Base-by-base conservation (phyloP, 139 green algal genomes). In the Haematococcus sp. region DNA sequence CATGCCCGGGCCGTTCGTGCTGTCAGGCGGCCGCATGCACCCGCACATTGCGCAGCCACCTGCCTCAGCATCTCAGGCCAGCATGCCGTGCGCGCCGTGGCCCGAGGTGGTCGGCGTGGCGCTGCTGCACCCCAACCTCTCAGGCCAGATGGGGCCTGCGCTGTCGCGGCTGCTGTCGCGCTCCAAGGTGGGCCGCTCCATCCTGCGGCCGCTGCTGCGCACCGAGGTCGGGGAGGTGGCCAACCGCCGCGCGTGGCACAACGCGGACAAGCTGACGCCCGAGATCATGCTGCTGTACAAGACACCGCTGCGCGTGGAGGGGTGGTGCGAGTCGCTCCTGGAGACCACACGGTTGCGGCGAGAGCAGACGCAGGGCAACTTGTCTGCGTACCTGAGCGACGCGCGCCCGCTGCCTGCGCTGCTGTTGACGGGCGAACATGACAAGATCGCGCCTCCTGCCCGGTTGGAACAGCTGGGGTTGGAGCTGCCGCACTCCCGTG, bases 241-340 rank as follows among this genome's bases (percentile, higher is more conserved):
- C 54, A 93, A 92, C 76, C 75, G 83, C 43, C 82, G 89, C 0
- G 87, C 89, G 0, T 96, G 90, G 90, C 64, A 84, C 51, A 76
- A 89, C 69, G 40, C 82, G 0, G 60, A 81, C 30, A 80, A 79
- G n/a, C 76, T 92, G 13, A 91, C 86, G 0, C 69, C 75, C 7
- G 83, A 88, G 64, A 70, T 96, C 33, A 56, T 93, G 64, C 76
- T 83, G 28, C 81, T 94, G 35, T 96, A 95, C 84, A 85, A 86
- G 59, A 60, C 70, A 4, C 90, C 89, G 2, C 80, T 94, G 32
- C 75, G 75, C 2, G 78, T 92, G 1, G 56, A 87, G 52, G 84
- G 82, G 32, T 94, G 91, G 89, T 90, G 93, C 61, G 49, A 60
- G 1, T 83, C 84, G 13, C 76, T 96, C 30, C 73, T 90, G 4